These are phyloP conservation scores for Apiospora pterosperma DNA, from an alignment of 2,329 filamentous ascomycete genomes.

Conservation along the genomic window DNA sequence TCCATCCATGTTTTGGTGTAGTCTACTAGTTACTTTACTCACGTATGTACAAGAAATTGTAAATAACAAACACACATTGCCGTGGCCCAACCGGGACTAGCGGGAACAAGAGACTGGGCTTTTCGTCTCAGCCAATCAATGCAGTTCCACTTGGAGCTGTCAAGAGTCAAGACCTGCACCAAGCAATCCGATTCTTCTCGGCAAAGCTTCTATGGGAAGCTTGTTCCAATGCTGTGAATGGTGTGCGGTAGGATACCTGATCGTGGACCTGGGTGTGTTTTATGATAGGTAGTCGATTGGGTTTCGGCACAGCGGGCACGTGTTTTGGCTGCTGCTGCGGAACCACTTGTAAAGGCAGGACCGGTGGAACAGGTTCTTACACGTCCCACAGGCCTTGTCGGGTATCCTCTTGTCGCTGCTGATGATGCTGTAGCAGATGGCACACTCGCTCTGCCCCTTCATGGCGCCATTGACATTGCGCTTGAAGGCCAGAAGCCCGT, in stretches of 20 bases:
- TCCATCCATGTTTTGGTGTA: too few species aligned
- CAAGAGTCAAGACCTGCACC: neutral
- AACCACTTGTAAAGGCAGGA: slow-evolving; percentile 97
- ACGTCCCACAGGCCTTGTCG: slow-evolving; percentile 87
- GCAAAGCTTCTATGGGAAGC: neutral
- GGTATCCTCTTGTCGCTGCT: slow-evolving; percentile 84
- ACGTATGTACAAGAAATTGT: too few species aligned
- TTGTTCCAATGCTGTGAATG: too few species aligned
- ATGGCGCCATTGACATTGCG: slow-evolving; percentile 83
- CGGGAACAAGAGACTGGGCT: neutral
- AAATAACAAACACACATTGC: neutral
- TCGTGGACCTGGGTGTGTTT: too few species aligned
- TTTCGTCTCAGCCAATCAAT: neutral
- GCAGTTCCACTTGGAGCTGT: neutral
- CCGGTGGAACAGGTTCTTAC: slow-evolving; percentile 90
- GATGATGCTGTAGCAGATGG: slow-evolving; percentile 95
- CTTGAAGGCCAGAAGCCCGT: slow-evolving; percentile 81
- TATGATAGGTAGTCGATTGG: slow-evolving; percentile 61
- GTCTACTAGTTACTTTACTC: too few species aligned
- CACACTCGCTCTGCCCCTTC: slow-evolving; percentile 91
- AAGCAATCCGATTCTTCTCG: neutral
- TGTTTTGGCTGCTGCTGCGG: slow-evolving; percentile 85
- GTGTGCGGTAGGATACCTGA: too few species aligned
- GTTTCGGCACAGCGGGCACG: slow-evolving; percentile 89
- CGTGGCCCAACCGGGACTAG: neutral